Evolutionary conservation across 139 green algal genomes (phyloP).

Genomic region (Tetraselmis chui): DNA sequence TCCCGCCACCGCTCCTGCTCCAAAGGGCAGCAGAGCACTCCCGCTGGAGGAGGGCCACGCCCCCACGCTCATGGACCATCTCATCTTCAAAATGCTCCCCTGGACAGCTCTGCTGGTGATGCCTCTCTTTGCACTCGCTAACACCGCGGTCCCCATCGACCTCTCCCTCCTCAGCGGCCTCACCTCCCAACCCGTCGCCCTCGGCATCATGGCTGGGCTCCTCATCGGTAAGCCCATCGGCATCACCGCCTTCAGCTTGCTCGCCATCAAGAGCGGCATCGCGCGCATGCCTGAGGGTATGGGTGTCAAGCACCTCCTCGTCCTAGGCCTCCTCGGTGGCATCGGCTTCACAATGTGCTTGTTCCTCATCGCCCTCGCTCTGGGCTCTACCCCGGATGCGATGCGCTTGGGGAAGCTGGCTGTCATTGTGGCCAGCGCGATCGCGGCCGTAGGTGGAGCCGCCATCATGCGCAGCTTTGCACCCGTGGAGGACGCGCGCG

Average conservation of each 20-base stretch:
- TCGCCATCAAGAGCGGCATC: constrained; percentile 10
- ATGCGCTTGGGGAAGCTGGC: neutral
- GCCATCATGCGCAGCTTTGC: neutral
- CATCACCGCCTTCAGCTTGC: constrained; percentile 13
- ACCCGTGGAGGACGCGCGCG: neutral
- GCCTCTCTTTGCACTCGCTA: constrained; percentile 24
- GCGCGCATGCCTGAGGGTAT: constrained; percentile 8
- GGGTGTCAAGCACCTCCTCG: constrained; percentile 10
- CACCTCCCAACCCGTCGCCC: constrained; percentile 7
- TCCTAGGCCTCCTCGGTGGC: constrained; percentile 14
- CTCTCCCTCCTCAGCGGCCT: neutral
- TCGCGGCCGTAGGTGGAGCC: neutral
- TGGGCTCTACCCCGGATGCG: neutral
- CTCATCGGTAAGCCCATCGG: constrained; percentile 23
- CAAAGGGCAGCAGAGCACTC: neutral
- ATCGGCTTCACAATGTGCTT: constrained; percentile 28
- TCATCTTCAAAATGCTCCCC: constrained; percentile 10
- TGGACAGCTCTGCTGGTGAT: constrained; percentile 18
- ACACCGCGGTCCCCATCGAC: constrained; percentile 12
- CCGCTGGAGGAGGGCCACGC: neutral
- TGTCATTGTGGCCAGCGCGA: neutral
- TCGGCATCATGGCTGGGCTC: constrained; percentile 16
- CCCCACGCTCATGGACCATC: constrained; percentile 11
- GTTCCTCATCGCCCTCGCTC: constrained; percentile 14
- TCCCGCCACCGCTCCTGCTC: constrained; percentile 2